These are phyloP conservation scores for Trichoderma afroharzianum DNA, from an alignment of 2,329 filamentous ascomycete genomes.

Conservation along the genomic window DNA sequence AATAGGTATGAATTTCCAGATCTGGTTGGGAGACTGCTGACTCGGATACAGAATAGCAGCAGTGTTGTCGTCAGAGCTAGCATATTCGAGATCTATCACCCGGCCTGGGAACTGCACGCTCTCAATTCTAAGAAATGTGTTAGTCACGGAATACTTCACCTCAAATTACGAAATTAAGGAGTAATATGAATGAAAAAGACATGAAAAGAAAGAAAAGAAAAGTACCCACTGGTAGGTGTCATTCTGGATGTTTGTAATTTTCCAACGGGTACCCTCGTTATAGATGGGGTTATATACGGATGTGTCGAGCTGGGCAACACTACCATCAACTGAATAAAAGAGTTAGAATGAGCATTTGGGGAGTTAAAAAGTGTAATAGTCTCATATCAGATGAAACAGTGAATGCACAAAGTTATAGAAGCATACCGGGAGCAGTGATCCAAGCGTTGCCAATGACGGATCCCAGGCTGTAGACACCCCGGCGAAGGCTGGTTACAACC, in stretches of 20 bases:
- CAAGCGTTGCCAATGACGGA: neutral
- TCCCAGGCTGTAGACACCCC: neutral
- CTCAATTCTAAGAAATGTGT: neutral
- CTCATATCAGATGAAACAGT: neutral
- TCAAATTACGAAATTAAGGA: neutral
- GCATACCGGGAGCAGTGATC: conserved; percentile 8
- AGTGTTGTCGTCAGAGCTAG: neutral
- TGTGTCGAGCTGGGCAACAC: neutral
- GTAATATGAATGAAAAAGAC: neutral
- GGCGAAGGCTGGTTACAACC: neutral
- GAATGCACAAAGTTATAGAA: neutral
- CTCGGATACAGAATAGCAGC: neutral
- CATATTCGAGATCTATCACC: neutral
- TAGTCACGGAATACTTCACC: neutral
- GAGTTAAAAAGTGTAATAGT: neutral
- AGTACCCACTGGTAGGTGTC: neutral
- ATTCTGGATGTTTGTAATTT: neutral
- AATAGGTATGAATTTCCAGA: conserved; percentile 1
- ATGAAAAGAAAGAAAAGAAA: neutral
- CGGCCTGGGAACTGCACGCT: neutral
- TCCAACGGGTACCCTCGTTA: conserved; percentile 11
- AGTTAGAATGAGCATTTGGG: neutral
- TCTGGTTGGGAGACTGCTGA: neutral
- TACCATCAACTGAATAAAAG: neutral
- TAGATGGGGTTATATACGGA: conserved; percentile 3